Evolutionary conservation across 768 basidiomycete genomes (phyloP), one percentile per base, ranked within the genome.

Genomic region (Termitomyces sp.): DNA sequence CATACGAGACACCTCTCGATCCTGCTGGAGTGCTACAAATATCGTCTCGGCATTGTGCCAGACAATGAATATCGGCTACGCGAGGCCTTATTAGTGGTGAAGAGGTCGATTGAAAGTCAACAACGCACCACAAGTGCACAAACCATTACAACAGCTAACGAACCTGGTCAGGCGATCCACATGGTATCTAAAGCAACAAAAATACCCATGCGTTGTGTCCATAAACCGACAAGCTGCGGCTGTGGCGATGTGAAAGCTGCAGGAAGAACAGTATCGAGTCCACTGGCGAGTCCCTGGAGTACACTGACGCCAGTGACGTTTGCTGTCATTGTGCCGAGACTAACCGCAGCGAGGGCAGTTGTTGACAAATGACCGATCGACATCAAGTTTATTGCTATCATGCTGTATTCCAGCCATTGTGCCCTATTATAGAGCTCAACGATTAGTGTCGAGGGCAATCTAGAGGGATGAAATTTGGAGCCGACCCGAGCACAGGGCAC

Each of bases 171-270:
- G 12, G 18, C 13, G 40, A 48, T 6, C 9, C 28, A 16, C 3
- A 24, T 32, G 16, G 18, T 13, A 24, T 40, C 12, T 28, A 36
- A 22, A 57, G n/a, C 18, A 18, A 40, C 13, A 56, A 20, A n/a
- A 22, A 33, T 49, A 81, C 62, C 71, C 84, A 86, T 87, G 63
- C 89, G 76, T 66, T 88, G 87, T 22, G 85, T 71, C 89, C 89
- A 90, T 8, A 89, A 72, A 16, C 88, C 89, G 6, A 57, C 56
- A 32, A 57, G 44, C 8, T 36, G 35, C 1, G 35, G 35, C 5
- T 36, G 35, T 36, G 35, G 35, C 35, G 35, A 36, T 36, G 35
- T 36, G 35, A 36, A 36, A 36, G 35, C 35, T 11, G 35, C 35
- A 4, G 35, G 35, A 11, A 36, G 35, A 7, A 36, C 11, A 36